Evolutionary conservation across 495 filamentous ascomycete species (phyloP), one percentile per base, ranked within the genome.

Genomic region (Neurospora intermedia): DNA sequence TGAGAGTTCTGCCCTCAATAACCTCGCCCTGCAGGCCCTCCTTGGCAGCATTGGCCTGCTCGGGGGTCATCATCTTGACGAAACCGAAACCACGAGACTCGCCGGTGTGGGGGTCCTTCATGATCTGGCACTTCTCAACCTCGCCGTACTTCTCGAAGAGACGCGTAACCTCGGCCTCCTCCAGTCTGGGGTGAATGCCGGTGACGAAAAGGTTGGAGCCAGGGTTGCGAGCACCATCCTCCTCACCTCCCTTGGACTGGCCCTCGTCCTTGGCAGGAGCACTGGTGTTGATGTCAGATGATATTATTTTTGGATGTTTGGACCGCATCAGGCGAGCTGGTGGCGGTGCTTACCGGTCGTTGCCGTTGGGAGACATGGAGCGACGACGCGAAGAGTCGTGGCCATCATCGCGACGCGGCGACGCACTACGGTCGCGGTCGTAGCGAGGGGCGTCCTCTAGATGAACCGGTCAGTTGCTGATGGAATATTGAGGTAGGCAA

Each of bases 171-270:
- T 97, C 96, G 15, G 89, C 86, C 83, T 99, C 96, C 66, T 91
- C 91, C 75, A 99, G 89, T 82, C 93, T 93, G 48, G 96, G 96
- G 81, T 98, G 93, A 77, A 99, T 99, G 77, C 96, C 96, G 77
- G 96, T 99, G 73, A 99, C 96, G 81, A 99, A 99, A 73, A 99
- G 92, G 86, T 99, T 99, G 75, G 96, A 97, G 77, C 96, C 96
- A 72, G 94, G 90, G 83, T 98, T 99, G 76, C 89, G 78, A 70
- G 94, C 91, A 77, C 89, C 92, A 77, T 94, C 93, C 74, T 95
- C 92, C 62, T 92, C 90, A 70, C 80, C 80, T 72, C 86, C 86
- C 75, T 88, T 89, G 74, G 84, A 83, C 40, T 79, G 80, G 74
- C 83, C 83, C 71, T 78, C 73, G 38, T 76, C 75, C 73, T 78